Conservation (phyloP, 441 rosid genomes). For the Erodium chrysanthum region DNA sequence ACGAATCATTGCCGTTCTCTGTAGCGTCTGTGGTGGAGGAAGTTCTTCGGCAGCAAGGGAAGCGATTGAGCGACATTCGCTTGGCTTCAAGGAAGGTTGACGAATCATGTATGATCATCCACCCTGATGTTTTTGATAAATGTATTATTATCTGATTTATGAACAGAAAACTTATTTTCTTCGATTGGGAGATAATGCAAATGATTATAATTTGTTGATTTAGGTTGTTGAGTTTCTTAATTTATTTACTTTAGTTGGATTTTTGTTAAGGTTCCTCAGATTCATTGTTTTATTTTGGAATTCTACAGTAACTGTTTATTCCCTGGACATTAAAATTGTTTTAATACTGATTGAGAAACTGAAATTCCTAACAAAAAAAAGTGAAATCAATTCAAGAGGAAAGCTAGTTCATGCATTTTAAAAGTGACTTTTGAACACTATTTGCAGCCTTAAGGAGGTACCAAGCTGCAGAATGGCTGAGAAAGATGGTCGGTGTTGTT, state of each 20-base stretch:
- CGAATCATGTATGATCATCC: conserved; percentile 56
- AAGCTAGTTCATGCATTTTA: not conserved
- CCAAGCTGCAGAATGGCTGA: conserved; percentile 61
- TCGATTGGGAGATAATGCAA: no score
- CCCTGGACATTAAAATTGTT: no score
- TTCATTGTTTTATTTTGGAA: not conserved
- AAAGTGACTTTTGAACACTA: not conserved
- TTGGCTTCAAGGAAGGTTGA: conserved; percentile 29
- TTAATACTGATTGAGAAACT: no score
- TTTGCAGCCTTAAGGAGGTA: conserved; percentile 43
- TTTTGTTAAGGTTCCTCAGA: not conserved
- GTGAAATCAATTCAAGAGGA: not conserved
- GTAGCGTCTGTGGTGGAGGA: conserved; percentile 70
- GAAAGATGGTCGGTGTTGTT: conserved; percentile 43
- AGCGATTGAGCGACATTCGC: conserved; percentile 30
- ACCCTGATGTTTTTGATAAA: conserved; percentile 1
- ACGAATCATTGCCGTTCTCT: conserved; percentile 39
- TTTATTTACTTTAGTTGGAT: not conserved
- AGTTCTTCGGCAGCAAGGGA: conserved; percentile 58
- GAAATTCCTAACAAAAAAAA: not conserved
- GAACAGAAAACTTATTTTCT: not conserved
- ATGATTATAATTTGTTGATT: no score
- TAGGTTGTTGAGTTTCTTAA: not conserved
- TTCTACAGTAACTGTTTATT: no score
- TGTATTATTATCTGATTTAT: not conserved